These are phyloP conservation scores for Centaurea solstitialis DNA, from an alignment of 129 eudicot genomes.

Conservation along the genomic window DNA sequence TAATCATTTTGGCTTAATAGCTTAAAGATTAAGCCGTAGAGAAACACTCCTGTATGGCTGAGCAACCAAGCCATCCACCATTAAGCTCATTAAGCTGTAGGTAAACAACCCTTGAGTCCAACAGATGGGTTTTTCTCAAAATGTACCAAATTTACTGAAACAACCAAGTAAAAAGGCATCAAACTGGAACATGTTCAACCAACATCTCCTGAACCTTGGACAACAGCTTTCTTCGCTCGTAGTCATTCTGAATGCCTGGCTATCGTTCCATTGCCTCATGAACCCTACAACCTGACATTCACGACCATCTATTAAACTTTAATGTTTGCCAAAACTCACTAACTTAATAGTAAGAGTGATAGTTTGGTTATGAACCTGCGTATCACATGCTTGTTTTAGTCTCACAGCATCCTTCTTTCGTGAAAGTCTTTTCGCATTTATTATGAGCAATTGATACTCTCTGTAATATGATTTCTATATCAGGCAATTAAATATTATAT, in stretches of 20 bases:
- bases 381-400: not conserved
- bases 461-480: not conserved
- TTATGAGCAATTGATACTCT: constrained; percentile 3
- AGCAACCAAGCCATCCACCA: not conserved
- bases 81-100: not conserved
- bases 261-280: constrained; percentile 1
- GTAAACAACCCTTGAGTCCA: not conserved
- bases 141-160: not conserved
- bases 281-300: not conserved
- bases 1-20: not conserved
- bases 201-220: not conserved
- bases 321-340: not conserved
- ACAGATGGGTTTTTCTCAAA: not conserved
- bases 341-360: not conserved
- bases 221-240: not conserved
- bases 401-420: not conserved
- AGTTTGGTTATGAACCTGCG: constrained; percentile 16
- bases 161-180: not conserved
- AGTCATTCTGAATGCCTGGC: not conserved
- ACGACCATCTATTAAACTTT: not conserved
- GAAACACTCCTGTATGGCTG: not conserved
- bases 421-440: not conserved
- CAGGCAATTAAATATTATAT: not conserved
- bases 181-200: not conserved
- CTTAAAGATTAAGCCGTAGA: not conserved